phyloP scores from a whole-genome alignment of 2,329 filamentous ascomycete genomes.

The Nothophoma quercina region DNA sequence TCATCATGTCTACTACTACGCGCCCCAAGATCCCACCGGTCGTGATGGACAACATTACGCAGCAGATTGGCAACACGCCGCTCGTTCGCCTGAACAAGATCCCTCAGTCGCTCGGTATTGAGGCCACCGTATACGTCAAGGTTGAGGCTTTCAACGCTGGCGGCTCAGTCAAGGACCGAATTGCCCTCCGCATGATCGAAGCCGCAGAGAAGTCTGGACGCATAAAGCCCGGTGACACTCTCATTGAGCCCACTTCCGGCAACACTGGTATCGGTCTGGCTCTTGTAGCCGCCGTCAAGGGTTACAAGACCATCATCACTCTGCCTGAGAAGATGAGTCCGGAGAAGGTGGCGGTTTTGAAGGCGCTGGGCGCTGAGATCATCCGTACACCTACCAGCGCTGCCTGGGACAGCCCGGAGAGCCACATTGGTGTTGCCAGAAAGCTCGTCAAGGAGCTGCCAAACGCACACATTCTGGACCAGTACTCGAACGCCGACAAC shows the following conservation, averaged over 20 bases:
- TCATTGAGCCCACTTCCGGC: slow-evolving; percentile 97
- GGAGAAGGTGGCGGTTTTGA: slow-evolving; percentile 95
- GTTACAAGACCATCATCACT: slow-evolving; percentile 98
- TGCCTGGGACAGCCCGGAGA: slow-evolving; percentile 92
- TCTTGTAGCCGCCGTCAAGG: slow-evolving; percentile 92
- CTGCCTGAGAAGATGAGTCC: slow-evolving; percentile 99
- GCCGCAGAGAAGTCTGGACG: slow-evolving; percentile 89
- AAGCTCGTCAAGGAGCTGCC: slow-evolving; percentile 94
- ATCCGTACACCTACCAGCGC: slow-evolving; percentile 97
- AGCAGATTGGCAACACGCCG: slow-evolving; percentile 96
- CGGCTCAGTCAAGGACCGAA: slow-evolving; percentile 92
- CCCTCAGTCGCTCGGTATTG: slow-evolving; percentile 87
- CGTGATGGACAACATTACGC: slow-evolving; percentile 72
- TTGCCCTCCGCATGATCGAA: slow-evolving; percentile 96
- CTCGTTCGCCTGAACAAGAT: slow-evolving; percentile 93
- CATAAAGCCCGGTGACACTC: slow-evolving; percentile 94
- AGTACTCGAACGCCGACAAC: slow-evolving; percentile 92
- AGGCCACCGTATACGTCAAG: slow-evolving; percentile 89
- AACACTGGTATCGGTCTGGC: slow-evolving; percentile 98
- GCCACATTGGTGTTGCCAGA: slow-evolving; percentile 92
- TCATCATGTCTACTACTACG: slow-evolving; percentile 57
- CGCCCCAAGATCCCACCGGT: slow-evolving; percentile 61
- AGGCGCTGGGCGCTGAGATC: slow-evolving; percentile 93
- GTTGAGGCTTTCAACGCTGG: slow-evolving; percentile 93
- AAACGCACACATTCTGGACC: slow-evolving; percentile 95